A percentile compares a stretch with the other conserved stretches of the same genome.
phyloP scores from a whole-genome alignment of 371 early-diverging fungal species.

The Mortierella sp. region DNA sequence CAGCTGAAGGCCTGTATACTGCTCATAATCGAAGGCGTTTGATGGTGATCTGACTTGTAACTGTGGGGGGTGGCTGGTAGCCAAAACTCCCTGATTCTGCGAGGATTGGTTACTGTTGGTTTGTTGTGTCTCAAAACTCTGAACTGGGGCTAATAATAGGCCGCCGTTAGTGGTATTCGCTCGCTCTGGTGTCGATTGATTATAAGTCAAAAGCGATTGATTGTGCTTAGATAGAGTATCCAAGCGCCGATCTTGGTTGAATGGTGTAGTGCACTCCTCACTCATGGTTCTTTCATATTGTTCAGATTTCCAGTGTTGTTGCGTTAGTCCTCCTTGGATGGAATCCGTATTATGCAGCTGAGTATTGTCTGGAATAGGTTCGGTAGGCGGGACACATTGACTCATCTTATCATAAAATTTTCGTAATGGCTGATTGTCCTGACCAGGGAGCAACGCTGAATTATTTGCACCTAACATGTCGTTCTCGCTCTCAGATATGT shows the following conservation, averaged over 20 bases:
- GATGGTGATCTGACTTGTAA: neutral
- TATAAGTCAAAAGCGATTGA: neutral
- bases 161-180: neutral
- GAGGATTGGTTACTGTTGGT: neutral
- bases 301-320: neutral
- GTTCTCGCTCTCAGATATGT: neutral
- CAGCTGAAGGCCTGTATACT: neutral
- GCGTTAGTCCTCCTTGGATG: neutral
- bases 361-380: neutral
- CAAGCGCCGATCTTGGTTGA: neutral
- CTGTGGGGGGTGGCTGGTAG: neutral
- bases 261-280: neutral
- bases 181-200: neutral
- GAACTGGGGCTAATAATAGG: neutral
- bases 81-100: neutral
- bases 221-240: neutral
- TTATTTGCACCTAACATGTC: neutral
- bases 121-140: neutral
- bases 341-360: neutral
- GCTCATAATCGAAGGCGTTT: neutral
- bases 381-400: neutral
- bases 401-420: neutral
- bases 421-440: neutral
- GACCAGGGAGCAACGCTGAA: neutral
- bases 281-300: neutral